Evolutionary conservation across 176 grass and related monocot genomes (phyloP).

Genomic region (Elaeis guineensis): DNA sequence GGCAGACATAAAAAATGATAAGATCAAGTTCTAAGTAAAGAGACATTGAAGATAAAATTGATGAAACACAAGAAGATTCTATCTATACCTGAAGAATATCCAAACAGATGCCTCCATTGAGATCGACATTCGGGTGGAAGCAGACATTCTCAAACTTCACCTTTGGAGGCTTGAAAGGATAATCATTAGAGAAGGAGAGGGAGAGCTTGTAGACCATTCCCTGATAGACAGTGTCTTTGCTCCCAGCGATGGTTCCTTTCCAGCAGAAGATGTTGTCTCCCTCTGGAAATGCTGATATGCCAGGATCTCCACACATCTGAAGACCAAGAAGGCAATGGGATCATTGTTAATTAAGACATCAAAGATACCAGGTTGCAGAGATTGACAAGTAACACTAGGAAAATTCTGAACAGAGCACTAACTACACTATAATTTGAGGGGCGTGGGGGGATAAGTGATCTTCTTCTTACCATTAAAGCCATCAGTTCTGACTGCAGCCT

Average conservation of each 20-base stretch:
- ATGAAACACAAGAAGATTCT: too few species aligned
- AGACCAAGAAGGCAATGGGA: neutral
- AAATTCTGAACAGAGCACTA: too few species aligned
- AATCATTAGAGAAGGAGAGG: conserved; percentile 67
- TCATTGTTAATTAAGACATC: too few species aligned
- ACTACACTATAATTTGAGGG: too few species aligned
- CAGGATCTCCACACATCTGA: conserved; percentile 77
- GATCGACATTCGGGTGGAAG: conserved; percentile 96
- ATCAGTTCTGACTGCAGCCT: conserved; percentile 90
- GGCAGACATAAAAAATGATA: too few species aligned
- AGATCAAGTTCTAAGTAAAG: too few species aligned
- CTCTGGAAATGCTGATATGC: conserved; percentile 83
- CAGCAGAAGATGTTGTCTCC: conserved; percentile 89
- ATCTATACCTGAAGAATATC: conserved; percentile 63
- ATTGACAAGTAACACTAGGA: too few species aligned
- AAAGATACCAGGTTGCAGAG: too few species aligned
- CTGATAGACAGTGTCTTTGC: conserved; percentile 57
- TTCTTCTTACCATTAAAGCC: conserved; percentile 64
- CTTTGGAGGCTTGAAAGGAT: conserved; percentile 93
- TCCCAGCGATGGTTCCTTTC: conserved; percentile 81
- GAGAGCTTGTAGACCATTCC: conserved; percentile 77
- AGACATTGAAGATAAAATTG: too few species aligned
- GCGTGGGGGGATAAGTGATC: too few species aligned
- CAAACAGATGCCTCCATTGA: conserved; percentile 87
- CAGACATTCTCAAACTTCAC: conserved; percentile 85